These are phyloP conservation scores for Debaryomycetaceae sp. DNA, from an alignment of 1,139 yeast species.

Conservation along the genomic window DNA sequence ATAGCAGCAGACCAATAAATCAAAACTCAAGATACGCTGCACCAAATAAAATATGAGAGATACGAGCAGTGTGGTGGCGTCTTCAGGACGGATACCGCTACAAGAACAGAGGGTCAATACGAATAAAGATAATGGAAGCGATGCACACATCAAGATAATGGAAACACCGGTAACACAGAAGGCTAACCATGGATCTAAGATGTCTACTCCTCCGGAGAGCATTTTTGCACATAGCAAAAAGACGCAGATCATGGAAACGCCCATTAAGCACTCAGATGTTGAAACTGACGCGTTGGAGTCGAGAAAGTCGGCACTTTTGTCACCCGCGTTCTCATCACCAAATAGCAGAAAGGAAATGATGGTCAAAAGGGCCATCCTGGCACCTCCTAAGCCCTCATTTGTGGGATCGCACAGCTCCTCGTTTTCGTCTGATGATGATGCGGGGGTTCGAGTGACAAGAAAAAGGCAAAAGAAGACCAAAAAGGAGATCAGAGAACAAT, in stretches of 20 bases:
- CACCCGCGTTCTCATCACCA: slow-evolving; percentile 53
- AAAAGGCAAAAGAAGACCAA: slow-evolving; percentile 24
- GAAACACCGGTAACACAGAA: slow-evolving; percentile 18
- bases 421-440: slow-evolving; percentile 15
- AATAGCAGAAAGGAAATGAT: slow-evolving; percentile 15
- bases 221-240: slow-evolving; percentile 9
- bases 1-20: too few species aligned
- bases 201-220: slow-evolving; percentile 38
- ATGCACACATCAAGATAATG: slow-evolving; percentile 5
- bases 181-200: slow-evolving; percentile 14
- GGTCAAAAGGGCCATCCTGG: neutral
- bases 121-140: neutral
- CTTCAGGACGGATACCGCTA: slow-evolving; percentile 1
- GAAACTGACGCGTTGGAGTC: slow-evolving; percentile 2
- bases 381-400: slow-evolving; percentile 17
- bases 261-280: slow-evolving; percentile 10
- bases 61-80: neutral
- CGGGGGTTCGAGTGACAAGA: slow-evolving; percentile 13
- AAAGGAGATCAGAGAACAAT: slow-evolving; percentile 24
- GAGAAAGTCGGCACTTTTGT: slow-evolving; percentile 24
- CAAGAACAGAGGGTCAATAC: slow-evolving; percentile 1
- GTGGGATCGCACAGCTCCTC: slow-evolving; percentile 6
- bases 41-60: too few species aligned
- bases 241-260: slow-evolving; percentile 16
- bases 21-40: too few species aligned